Base-by-base conservation (phyloP, 2,329 filamentous ascomycete genomes). In the Diatrype stigma region DNA sequence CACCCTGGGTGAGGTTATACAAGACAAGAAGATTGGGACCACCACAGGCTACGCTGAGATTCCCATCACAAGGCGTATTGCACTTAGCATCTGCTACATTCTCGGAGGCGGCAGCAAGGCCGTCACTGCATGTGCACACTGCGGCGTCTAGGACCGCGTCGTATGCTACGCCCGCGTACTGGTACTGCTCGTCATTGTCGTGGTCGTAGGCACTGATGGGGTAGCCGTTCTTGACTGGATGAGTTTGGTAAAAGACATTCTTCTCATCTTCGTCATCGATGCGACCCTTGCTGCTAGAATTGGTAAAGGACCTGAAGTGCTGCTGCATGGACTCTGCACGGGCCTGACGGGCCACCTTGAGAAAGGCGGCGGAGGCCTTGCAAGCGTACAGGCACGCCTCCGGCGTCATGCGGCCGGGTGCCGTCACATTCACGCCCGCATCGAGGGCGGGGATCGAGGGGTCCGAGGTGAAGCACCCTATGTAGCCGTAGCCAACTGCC, bases 401-500 rank as follows among this genome's bases (percentile, higher is more conserved):
- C 10, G 78, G 76, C 22, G 79, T 82, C 76, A 83, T 79, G 54
- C 67, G 66, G 49, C 71, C 75, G 10, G 69, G 60, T 16, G 61
- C 56, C 38, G 74, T 70, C 51, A 71, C 63, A 55, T 70, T 70
- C 45, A 60, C 62, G 45, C 75, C 74, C 44, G 69, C 72, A 19
- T 65, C 57, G 4, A 84, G 68, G 16, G 80, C 78, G 59, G 71
- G 73, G 46, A 53, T 62, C 45, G 68, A 68, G 26, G 69, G 60
- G 37, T 69, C 67, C n/a, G 71, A 74, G 2, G 81, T 80, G 68
- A 69, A 83, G 69, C 81, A 85, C 50, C 81, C 81, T n/a, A 66
- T 62, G 65, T 83, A 83, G 16, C 49, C 55, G 67, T 81, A 83
- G 42, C 59, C 63, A 28, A 59, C 55, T 6, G 67, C 66, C 37